These are phyloP conservation scores for Avena eriantha DNA, from an alignment of 176 grass and related monocot genomes.

Conservation along the genomic window DNA sequence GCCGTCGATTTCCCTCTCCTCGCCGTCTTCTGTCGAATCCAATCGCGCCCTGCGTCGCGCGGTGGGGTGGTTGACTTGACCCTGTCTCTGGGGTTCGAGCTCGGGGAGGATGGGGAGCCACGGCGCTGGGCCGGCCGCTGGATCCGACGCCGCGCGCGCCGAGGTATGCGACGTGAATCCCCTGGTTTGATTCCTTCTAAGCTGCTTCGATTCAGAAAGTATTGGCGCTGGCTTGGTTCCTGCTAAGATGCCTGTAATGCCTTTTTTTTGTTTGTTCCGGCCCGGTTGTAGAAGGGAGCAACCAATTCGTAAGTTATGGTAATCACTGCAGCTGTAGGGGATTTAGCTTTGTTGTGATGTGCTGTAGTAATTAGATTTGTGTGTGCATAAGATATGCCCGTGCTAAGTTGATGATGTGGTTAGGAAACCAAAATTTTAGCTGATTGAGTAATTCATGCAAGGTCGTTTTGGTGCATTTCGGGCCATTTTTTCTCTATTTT, in stretches of 20 bases:
- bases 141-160: constrained; percentile 44
- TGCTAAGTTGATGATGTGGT: not conserved
- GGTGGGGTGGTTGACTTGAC: constrained; percentile 24
- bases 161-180: constrained; percentile 52
- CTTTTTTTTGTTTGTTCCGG: not conserved
- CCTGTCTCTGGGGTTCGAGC: constrained; percentile 31
- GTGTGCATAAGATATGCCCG: not conserved
- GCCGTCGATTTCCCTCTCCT: not conserved
- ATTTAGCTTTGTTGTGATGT: not conserved
- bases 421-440: not conserved
- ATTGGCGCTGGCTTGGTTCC: constrained; percentile 7
- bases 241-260: not conserved
- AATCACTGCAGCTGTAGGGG: not conserved
- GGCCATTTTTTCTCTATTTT: not conserved
- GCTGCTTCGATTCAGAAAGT: not conserved
- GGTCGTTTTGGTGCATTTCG: not conserved
- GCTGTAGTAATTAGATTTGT: not conserved
- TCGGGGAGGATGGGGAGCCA: constrained; percentile 64
- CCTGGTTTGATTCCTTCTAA: not conserved
- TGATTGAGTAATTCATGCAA: not conserved
- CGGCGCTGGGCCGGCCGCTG: constrained; percentile 48
- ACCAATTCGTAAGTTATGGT: not conserved
- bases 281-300: not conserved
- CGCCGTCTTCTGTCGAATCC: not conserved
- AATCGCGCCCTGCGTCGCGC: not conserved